A percentile compares a stretch with the other conserved stretches of the same genome.
Evolutionary conservation across 2,329 filamentous ascomycete genomes (phyloP).

Genomic region (Escovopsis sp.): DNA sequence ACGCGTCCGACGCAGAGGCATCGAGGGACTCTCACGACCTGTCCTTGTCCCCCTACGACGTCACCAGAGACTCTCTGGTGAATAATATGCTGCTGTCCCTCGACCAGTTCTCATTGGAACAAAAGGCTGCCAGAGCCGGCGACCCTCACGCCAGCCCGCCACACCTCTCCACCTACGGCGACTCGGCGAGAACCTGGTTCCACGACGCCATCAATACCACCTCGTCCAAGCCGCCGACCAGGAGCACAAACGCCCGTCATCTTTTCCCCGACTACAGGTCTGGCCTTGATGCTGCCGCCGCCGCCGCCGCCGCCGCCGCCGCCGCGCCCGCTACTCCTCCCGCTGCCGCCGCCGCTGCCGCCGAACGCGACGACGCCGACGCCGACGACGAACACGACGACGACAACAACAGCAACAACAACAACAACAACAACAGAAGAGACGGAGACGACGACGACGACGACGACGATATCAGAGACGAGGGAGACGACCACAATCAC

Average conservation of each 20-base stretch:
- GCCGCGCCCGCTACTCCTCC: too few species aligned
- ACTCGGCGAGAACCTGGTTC: constrained; percentile 9
- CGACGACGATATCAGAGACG: constrained; percentile 16
- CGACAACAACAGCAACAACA: too few species aligned
- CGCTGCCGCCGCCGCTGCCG: too few species aligned
- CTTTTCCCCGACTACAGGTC: constrained; percentile 39
- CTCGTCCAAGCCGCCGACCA: constrained; percentile 4
- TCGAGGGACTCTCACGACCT: constrained; percentile 68
- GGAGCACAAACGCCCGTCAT: constrained; percentile 20
- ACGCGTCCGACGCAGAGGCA: constrained; percentile 10
- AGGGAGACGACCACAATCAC: constrained; percentile 36
- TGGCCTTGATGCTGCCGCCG: constrained; percentile 39
- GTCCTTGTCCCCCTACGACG: constrained; percentile 59
- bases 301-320: too few species aligned
- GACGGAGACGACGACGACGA: constrained; percentile 17
- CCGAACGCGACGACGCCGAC: too few species aligned
- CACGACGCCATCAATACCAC: constrained; percentile 16
- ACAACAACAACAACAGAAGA: too few species aligned
- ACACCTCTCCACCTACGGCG: constrained; percentile 11
- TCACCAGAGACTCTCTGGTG: constrained; percentile 80
- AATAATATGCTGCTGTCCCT: constrained; percentile 92
- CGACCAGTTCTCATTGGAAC: constrained; percentile 58
- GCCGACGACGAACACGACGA: too few species aligned
- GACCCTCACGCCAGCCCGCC: constrained; percentile 5
- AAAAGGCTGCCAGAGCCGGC: constrained; percentile 15